Conservation (phyloP, 306 rosid genomes). For the Mimosa bimucronata region DNA sequence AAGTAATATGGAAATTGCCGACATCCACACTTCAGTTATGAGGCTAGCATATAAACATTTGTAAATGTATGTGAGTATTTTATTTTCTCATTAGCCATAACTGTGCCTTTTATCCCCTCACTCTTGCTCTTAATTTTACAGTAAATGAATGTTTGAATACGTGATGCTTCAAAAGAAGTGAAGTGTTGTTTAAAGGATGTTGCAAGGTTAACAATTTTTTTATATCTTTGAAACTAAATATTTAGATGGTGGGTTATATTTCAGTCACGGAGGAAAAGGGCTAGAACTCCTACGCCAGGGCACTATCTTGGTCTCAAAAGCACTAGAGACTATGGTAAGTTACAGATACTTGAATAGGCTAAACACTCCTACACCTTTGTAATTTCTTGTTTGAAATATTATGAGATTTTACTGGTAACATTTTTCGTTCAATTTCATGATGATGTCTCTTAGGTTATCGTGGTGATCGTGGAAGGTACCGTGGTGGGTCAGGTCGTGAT, state of each 20-base stretch:
- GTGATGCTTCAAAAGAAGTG: conserved; percentile 6
- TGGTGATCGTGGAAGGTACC: conserved; percentile 61
- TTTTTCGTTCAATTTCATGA: conserved; percentile 17
- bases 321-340: conserved; percentile 81
- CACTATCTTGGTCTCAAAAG: conserved; percentile 95
- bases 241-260: conserved; percentile 47
- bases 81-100: conserved; percentile 27
- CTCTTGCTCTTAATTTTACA: neutral
- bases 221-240: conserved; percentile 28
- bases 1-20: neutral
- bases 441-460: conserved; percentile 44
- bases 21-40: neutral
- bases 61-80: neutral
- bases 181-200: conserved; percentile 13
- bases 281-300: conserved; percentile 98
- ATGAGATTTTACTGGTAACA: neutral
- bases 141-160: conserved; percentile 1
- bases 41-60: neutral
- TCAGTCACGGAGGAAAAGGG: conserved; percentile 96
- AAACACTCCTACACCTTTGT: neutral
- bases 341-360: neutral
- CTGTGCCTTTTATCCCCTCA: conserved; percentile 21
- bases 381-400: neutral
- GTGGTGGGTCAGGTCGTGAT: conserved; percentile 84
- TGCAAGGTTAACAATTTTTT: conserved; percentile 20